Evolutionary conservation across 2,329 filamentous ascomycete genomes (phyloP).

Genomic region (Tetracladium maxilliforme): DNA sequence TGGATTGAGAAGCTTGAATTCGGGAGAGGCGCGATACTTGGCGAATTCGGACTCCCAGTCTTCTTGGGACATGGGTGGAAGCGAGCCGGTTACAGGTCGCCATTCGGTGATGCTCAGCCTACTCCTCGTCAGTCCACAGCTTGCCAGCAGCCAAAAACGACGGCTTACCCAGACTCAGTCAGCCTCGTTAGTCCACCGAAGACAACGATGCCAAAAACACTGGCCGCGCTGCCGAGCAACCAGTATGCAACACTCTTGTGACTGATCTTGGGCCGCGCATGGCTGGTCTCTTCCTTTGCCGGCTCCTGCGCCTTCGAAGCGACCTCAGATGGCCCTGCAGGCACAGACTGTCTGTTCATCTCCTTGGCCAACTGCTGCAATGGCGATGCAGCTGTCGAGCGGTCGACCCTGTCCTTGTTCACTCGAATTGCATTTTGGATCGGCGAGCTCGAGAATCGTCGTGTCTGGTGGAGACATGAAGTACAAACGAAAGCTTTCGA

Average conservation of each 20-base stretch:
- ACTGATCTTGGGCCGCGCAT: slow-evolving; percentile 43
- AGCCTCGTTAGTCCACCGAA: slow-evolving; percentile 87
- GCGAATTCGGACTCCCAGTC: slow-evolving; percentile 90
- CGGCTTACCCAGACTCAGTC: slow-evolving; percentile 78
- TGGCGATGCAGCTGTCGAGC: too few relatives aligned
- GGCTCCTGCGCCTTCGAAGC: too few relatives aligned
- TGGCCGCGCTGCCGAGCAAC: slow-evolving; percentile 80
- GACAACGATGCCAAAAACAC: slow-evolving; percentile 93
- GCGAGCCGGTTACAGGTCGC: slow-evolving; percentile 85
- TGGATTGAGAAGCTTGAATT: slow-evolving; percentile 84
- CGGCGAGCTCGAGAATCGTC: too few relatives aligned
- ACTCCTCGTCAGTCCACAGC: slow-evolving; percentile 4
- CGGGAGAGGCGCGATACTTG: slow-evolving; percentile 84
- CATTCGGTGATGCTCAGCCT: slow-evolving; percentile 98
- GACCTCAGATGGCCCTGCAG: too few relatives aligned
- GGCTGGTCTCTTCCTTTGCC: too few relatives aligned
- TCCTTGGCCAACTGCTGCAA: too few relatives aligned
- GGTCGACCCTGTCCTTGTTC: too few relatives aligned
- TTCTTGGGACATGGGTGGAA: slow-evolving; percentile 62
- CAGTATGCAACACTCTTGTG: slow-evolving; percentile 77
- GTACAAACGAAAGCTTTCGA: too few relatives aligned
- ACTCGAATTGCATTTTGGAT: too few relatives aligned
- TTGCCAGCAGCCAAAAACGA: slow-evolving; percentile 5
- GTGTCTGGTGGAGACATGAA: too few relatives aligned
- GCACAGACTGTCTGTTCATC: too few relatives aligned